Conservation (phyloP, 257 asterid genomes). For the Solanum clarkiae region DNA sequence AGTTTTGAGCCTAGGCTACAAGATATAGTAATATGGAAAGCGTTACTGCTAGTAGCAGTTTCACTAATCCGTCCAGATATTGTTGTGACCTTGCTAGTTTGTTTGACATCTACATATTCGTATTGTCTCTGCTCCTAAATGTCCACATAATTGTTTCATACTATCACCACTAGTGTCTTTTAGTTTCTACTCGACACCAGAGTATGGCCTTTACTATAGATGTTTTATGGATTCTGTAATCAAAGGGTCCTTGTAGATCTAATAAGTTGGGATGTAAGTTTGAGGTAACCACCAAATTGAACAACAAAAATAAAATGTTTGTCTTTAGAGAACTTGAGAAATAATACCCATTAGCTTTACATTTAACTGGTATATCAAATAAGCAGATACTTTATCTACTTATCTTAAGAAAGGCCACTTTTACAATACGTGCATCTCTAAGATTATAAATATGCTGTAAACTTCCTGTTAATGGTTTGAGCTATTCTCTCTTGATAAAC, state of each 20-base stretch:
- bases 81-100: not conserved
- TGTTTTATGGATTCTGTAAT: not conserved
- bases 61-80: not conserved
- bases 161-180: not conserved
- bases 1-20: too few relatives aligned
- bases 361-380: not conserved
- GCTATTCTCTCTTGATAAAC: not conserved
- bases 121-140: not conserved
- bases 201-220: not conserved
- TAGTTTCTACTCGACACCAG: not conserved
- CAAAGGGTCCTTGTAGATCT: not conserved
- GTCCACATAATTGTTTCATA: not conserved
- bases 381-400: not conserved
- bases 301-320: not conserved
- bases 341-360: not conserved
- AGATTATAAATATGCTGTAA: not conserved
- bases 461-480: not conserved
- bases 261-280: not conserved
- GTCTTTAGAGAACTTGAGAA: not conserved
- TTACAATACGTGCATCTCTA: not conserved
- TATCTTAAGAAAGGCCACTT: not conserved
- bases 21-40: slow-evolving; percentile 5
- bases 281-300: not conserved
- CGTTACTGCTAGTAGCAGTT: not conserved
- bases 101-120: not conserved